These are phyloP conservation scores for Eremomyces bilateralis DNA, from an alignment of 495 filamentous ascomycete species.

Conservation along the genomic window DNA sequence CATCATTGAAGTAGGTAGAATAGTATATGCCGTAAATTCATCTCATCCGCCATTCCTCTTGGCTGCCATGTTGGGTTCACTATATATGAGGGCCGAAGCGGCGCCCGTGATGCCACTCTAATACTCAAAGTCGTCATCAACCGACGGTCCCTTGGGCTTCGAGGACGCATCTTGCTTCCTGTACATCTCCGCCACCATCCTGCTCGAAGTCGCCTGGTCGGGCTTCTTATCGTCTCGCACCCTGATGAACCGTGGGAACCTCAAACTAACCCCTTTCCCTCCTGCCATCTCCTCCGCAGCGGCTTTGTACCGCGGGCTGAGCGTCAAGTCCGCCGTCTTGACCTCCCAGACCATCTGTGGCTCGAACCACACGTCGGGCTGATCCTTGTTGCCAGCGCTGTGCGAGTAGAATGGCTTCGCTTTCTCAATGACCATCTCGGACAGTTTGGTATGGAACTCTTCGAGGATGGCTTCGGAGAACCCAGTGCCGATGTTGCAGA, in stretches of 20 bases:
- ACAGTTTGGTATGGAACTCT: constrained; percentile 53
- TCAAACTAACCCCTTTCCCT: constrained; percentile 66
- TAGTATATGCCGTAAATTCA: too few relatives aligned
- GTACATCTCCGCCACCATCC: constrained; percentile 92
- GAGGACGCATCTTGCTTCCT: constrained; percentile 71
- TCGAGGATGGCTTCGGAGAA: constrained; percentile 79
- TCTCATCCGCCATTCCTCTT: too few relatives aligned
- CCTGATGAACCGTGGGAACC: constrained; percentile 85
- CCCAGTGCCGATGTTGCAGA: constrained; percentile 96
- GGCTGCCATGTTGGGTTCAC: too few relatives aligned
- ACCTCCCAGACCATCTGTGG: constrained; percentile 91
- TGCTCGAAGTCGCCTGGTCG: constrained; percentile 65
- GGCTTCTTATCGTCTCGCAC: constrained; percentile 82
- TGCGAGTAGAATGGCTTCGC: constrained; percentile 91
- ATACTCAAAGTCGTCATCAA: constrained; percentile 98
- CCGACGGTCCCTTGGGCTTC: constrained; percentile 53
- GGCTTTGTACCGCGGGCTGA: constrained; percentile 82
- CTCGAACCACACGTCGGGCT: constrained; percentile 98
- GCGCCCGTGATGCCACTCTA: constrained; percentile 26
- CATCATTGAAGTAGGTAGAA: too few relatives aligned
- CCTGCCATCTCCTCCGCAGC: constrained; percentile 34
- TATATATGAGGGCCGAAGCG: too few relatives aligned
- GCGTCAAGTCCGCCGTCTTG: constrained; percentile 82
- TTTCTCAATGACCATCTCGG: constrained; percentile 53
- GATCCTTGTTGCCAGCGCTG: constrained; percentile 60